These are phyloP conservation scores for Neonectria ditissima DNA, from an alignment of 2,329 filamentous ascomycete species.

Conservation along the genomic window DNA sequence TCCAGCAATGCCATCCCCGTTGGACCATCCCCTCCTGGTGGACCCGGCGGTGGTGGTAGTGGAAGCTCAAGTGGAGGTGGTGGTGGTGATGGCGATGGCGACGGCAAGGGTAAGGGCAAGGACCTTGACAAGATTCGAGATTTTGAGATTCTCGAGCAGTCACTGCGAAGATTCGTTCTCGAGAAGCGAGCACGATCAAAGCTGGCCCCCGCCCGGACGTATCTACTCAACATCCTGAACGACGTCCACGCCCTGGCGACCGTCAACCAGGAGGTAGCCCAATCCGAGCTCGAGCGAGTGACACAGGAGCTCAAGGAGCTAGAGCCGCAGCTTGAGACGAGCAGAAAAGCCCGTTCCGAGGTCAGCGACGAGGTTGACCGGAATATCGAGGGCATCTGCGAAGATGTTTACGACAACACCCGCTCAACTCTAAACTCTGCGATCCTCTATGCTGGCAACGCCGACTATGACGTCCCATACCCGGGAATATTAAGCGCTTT, in stretches of 20 bases:
- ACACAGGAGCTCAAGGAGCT: conserved; percentile 83
- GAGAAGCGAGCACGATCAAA: conserved; percentile 97
- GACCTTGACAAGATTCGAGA: conserved; percentile 89
- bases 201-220: conserved; percentile 93
- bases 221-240: conserved; percentile 91
- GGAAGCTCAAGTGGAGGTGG: conserved; percentile 66
- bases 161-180: conserved; percentile 90
- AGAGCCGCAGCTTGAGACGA: conserved; percentile 86
- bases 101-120: conserved; percentile 83
- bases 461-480: conserved; percentile 85
- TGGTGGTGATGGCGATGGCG: conserved; percentile 65
- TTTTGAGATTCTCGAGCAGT: conserved; percentile 90
- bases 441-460: conserved; percentile 81
- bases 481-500: conserved; percentile 87
- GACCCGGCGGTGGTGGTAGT: conserved; percentile 65
- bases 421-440: conserved; percentile 79
- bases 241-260: conserved; percentile 86
- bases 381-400: conserved; percentile 86
- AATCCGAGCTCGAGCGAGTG: conserved; percentile 86
- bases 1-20: conserved; percentile 95
- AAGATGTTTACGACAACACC: conserved; percentile 87
- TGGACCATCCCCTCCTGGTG: conserved; percentile 67
- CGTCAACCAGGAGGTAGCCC: conserved; percentile 89
- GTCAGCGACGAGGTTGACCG: conserved; percentile 84
- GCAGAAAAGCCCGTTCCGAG: conserved; percentile 81